Percentiles rank a stretch among this genome's conserved stretches.
phyloP scores from a whole-genome alignment of 345 rosid species.

The Raphanus raphanistrum region DNA sequence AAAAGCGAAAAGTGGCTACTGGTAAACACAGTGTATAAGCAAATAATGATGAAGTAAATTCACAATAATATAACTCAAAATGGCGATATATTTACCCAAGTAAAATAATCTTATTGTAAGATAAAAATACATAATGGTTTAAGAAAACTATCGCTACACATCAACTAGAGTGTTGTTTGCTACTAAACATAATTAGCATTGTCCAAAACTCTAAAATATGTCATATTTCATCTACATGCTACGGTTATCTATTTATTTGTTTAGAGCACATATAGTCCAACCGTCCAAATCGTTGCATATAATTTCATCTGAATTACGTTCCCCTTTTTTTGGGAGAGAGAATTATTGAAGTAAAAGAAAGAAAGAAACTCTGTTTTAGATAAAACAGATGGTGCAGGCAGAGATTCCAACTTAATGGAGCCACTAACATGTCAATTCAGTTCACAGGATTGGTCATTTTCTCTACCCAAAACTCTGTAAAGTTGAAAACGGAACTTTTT shows the following conservation, averaged over 20 bases:
- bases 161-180: not conserved
- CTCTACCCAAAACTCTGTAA: constrained; percentile 14
- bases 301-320: constrained; percentile 4
- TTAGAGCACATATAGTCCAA: not conserved
- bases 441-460: constrained; percentile 26
- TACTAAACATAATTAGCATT: constrained; percentile 1
- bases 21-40: constrained; percentile 22
- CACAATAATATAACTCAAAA: not conserved
- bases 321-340: not conserved
- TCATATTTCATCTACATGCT: not conserved
- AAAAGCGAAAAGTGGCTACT: constrained; percentile 10
- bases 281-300: constrained; percentile 1
- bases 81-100: not conserved
- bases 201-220: not conserved
- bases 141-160: not conserved
- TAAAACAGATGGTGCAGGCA: constrained; percentile 1
- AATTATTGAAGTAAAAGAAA: not conserved
- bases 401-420: constrained; percentile 22
- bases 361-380: not conserved
- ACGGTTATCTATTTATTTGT: not conserved
- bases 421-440: constrained; percentile 1
- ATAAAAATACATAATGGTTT: not conserved
- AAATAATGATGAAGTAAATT: not conserved
- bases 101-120: not conserved
- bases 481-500: constrained; percentile 19